A percentile compares a stretch with the other conserved stretches of the same genome.
These are phyloP conservation scores for Globisporangium parvum DNA, from an alignment of 352 stramenopile genomes.

Conservation along the genomic window DNA sequence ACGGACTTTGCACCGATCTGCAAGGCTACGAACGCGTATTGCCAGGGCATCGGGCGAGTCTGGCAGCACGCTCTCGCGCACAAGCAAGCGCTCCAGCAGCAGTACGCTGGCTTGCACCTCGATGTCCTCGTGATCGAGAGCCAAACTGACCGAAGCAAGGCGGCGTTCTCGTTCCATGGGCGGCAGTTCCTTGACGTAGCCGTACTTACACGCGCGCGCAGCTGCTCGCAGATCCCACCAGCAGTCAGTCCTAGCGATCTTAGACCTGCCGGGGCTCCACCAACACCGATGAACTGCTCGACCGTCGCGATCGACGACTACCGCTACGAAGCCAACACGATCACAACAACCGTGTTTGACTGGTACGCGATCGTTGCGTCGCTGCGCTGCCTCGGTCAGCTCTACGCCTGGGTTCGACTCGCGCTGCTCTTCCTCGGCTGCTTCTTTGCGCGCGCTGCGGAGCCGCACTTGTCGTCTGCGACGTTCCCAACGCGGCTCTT, in stretches of 20 bases:
- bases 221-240: background rate
- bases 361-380: constrained; percentile 9
- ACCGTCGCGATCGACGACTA: constrained; percentile 13
- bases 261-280: background rate
- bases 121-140: constrained; percentile 20
- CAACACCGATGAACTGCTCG: background rate
- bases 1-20: constrained; percentile 6
- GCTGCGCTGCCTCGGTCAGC: constrained; percentile 10
- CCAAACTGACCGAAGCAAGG: constrained; percentile 8
- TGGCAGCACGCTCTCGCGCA: constrained; percentile 10
- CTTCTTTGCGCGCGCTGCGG: constrained; percentile 2
- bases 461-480: background rate
- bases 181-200: constrained; percentile 14
- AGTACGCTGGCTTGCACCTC: constrained; percentile 9
- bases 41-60: constrained; percentile 1
- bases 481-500: background rate
- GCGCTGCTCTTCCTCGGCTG: constrained; percentile 14
- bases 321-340: constrained; percentile 10
- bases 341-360: constrained; percentile 5
- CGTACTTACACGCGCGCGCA: constrained; percentile 5
- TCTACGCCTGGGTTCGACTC: constrained; percentile 11
- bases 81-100: constrained; percentile 1
- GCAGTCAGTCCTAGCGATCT: background rate
- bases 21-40: constrained; percentile 4
- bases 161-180: constrained; percentile 13